Base-by-base conservation (phyloP, 2,329 filamentous ascomycete genomes). In the Pestalotiopsis sp. region DNA sequence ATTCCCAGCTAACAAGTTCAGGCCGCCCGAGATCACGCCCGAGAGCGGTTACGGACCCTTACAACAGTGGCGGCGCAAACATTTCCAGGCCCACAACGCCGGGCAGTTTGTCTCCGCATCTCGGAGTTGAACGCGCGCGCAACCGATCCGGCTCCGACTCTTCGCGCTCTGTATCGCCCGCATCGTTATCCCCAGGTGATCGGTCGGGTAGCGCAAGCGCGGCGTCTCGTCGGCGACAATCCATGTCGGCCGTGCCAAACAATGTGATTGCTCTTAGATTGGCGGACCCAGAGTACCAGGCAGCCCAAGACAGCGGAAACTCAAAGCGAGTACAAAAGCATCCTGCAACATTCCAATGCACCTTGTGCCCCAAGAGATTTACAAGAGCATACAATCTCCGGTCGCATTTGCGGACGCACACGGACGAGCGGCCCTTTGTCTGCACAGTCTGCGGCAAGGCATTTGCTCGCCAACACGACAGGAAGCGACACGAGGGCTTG, bases 401-500 rank as follows among this genome's bases (percentile, higher is more conserved):
- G 14, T 98, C 95, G 58, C 96, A 99, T 82, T 82, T 98, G 69
- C 92, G 96, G 61, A 99, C 96, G 0, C 96, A 99, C 78, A 99
- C 96, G 0, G 96, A 99, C 76, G 96, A 99, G 83, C 89, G 96
- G 62, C 96, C 96, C 0, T 99, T 98, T 76, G 95, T 98, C 2
- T 99, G 96, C 78, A 98, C 93, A 0, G 94, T 98, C 9, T 99
- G 96, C 74, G 93, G 94, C 65, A 99, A 99, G 80, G 96, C 96
- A 0, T 99, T 99, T 81, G 96, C 96, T 5, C 92, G 96, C 31
- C 96, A 99, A 78, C 96, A 99, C 78, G 96, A 99, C 79, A 92
- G 96, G 60, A 99, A 99, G 81, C 92, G 96, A 52, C 96, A 99
- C 80, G 96, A 99, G 82, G 95, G 95, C 52, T 84, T 99, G 57